Evolutionary conservation across 192 early-diverging fungal genomes (phyloP).

Genomic region (Entrophospora sp.): DNA sequence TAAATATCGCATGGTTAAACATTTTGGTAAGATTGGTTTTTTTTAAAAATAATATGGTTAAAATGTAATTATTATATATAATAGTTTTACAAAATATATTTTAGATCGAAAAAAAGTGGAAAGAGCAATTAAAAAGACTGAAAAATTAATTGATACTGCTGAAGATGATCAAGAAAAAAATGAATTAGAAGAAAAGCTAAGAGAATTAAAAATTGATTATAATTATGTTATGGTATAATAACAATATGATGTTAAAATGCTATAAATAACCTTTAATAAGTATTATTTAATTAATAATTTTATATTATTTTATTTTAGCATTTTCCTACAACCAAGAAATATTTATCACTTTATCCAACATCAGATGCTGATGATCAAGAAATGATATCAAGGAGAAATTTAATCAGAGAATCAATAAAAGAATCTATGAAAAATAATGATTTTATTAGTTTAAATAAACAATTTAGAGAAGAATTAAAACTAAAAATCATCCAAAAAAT

Average conservation of each 20-base stretch:
- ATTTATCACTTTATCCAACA: conserved; percentile 34
- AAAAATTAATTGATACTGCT: conserved; percentile 23
- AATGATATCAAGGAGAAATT: background rate
- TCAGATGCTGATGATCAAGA: conserved; percentile 24
- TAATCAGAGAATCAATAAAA: background rate
- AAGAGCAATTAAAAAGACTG: conserved; percentile 29
- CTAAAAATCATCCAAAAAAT: background rate
- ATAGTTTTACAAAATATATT: too few species aligned
- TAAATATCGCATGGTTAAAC: conserved; percentile 41
- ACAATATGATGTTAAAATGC: too few species aligned
- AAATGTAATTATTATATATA: background rate
- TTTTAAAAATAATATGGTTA: background rate
- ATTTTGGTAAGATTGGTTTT: conserved; percentile 31
- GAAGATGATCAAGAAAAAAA: conserved; percentile 24
- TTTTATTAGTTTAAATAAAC: background rate
- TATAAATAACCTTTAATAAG: too few species aligned
- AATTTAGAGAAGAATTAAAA: background rate
- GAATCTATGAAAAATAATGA: background rate
- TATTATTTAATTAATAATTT: too few species aligned
- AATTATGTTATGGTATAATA: conserved; percentile 25
- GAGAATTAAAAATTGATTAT: conserved; percentile 27
- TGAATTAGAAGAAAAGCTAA: conserved; percentile 20
- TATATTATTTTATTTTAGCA: conserved; percentile 33
- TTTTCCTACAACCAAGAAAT: conserved; percentile 36
- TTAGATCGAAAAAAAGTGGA: conserved; percentile 42